Base-by-base conservation (phyloP, 2,329 filamentous ascomycete species). In the Cryphonectria japonica region DNA sequence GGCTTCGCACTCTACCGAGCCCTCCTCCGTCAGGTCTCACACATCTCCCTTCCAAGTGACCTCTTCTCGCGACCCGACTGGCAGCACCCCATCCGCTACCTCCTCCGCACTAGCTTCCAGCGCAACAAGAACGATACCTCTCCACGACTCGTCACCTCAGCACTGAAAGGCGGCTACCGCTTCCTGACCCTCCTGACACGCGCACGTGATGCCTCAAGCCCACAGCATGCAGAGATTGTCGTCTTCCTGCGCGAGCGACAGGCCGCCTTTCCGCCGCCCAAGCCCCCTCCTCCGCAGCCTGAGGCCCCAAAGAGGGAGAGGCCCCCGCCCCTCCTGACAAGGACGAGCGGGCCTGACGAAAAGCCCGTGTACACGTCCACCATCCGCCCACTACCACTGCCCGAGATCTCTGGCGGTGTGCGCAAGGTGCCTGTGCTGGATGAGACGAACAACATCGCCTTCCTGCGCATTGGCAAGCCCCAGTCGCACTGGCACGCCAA, bases 1-100 rank as follows among this genome's bases (percentile, higher is more conserved):
- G 90, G 88, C 77, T 85, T 93, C 73, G 91, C 92, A 66, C 88
- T 95, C 65, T 95, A 91, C 81, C 87, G 91, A 73, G 89, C 91
- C 50, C 87, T 95, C 69, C 81, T 94, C 67, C 85, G 85, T 73
- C 86, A 88, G 80, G 88, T 85, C 71, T 79, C 82, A 41, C 82
- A 80, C 57, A 80, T 92, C 46, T 81, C 85, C 1, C 80, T 93
- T 1, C 85, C 87, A 1, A 76, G 83, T 77, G 82, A 87, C 63
- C 76, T 86, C 29, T 76, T 78, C 8, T 73, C 76, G 1, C 77
- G 74, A 67, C 78, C 77, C 68, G 73, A 66, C 71, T 76, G 57
- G 26, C 77, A 76, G 70, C 80, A 85, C 70, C 87, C 88, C 0
- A 80, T 93, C 68, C 81, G 83, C 67, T 84, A 87, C 69, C 81